A percentile compares a stretch with the other conserved stretches of the same genome.
Evolutionary conservation across 208 protist genomes (phyloP).

Genomic region (Paratrypanosoma confusum): DNA sequence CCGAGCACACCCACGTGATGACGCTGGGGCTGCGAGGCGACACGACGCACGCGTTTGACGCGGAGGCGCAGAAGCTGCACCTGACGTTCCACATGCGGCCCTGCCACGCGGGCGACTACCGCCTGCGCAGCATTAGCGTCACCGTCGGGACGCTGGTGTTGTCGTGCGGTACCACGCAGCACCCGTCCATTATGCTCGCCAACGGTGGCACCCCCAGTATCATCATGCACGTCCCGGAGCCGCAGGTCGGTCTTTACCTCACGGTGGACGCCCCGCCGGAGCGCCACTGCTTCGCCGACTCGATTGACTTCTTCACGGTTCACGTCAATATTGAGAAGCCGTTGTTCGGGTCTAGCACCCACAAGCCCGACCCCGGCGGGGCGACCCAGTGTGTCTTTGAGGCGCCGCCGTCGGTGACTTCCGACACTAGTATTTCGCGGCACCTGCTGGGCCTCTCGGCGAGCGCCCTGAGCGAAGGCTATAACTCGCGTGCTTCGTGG

Average conservation of each 20-base stretch:
- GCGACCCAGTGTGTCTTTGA: conserved; percentile 5
- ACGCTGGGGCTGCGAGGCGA: conserved; percentile 8
- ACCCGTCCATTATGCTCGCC: no score
- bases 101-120: conserved; percentile 60
- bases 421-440: background rate
- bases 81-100: conserved; percentile 26
- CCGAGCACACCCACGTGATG: conserved; percentile 57
- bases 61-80: conserved; percentile 13
- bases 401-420: background rate
- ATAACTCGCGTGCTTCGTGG: no score
- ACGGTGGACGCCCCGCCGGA: conserved; percentile 23
- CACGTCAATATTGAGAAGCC: conserved; percentile 37
- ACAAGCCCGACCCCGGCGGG: background rate
- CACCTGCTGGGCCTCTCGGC: conserved; percentile 6
- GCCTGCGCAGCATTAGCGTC: conserved; percentile 33
- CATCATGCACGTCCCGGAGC: conserved; percentile 37
- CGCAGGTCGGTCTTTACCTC: conserved; percentile 35
- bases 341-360: background rate
- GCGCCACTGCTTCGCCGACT: conserved; percentile 59
- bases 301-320: conserved; percentile 35
- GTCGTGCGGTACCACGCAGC: no score
- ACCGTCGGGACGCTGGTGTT: conserved; percentile 19
- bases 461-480: no score
- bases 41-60: conserved; percentile 17
- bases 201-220: conserved; percentile 4